Percentiles rank a stretch among this genome's conserved stretches.
Evolutionary conservation across 257 asterid genomes (phyloP).

Genomic region (Lantana camara): DNA sequence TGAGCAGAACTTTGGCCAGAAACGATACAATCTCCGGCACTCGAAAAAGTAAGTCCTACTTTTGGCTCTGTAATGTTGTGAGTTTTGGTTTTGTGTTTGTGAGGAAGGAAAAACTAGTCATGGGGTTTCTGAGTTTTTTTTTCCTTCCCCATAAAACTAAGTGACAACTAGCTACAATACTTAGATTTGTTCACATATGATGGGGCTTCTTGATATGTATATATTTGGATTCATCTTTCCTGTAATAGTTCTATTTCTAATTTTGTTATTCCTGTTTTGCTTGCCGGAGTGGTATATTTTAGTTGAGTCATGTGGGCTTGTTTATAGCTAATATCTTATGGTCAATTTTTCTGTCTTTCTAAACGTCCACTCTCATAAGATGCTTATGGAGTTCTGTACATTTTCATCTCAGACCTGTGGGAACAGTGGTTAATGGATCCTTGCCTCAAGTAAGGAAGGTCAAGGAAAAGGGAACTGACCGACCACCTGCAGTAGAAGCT

Average conservation of each 20-base stretch:
- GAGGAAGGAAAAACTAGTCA: not conserved
- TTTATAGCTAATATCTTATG: slow-evolving; percentile 8
- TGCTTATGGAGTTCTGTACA: slow-evolving; percentile 4
- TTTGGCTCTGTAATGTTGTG: slow-evolving; percentile 1
- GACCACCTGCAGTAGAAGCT: slow-evolving; percentile 28
- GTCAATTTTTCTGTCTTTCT: slow-evolving; percentile 19
- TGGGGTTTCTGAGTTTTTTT: not conserved
- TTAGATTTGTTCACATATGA: not conserved
- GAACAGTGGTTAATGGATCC: slow-evolving; percentile 57
- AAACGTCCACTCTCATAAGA: slow-evolving; percentile 2
- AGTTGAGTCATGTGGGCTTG: not conserved
- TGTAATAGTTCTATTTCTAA: not conserved
- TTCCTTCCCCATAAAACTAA: not conserved
- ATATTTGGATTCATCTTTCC: slow-evolving; percentile 11
- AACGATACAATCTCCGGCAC: slow-evolving; percentile 86
- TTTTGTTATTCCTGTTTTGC: slow-evolving; percentile 5
- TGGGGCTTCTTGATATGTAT: not conserved
- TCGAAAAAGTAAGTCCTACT: slow-evolving; percentile 53
- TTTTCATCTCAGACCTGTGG: slow-evolving; percentile 56
- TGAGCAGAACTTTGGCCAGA: slow-evolving; percentile 56
- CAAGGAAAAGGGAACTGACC: slow-evolving; percentile 40
- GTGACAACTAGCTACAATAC: not conserved
- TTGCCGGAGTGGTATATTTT: not conserved
- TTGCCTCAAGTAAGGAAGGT: slow-evolving; percentile 44
- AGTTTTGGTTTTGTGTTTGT: slow-evolving; percentile 11